These are phyloP conservation scores for Ambrosiella cleistominuta DNA, from an alignment of 2,329 filamentous ascomycete genomes.

Conservation along the genomic window DNA sequence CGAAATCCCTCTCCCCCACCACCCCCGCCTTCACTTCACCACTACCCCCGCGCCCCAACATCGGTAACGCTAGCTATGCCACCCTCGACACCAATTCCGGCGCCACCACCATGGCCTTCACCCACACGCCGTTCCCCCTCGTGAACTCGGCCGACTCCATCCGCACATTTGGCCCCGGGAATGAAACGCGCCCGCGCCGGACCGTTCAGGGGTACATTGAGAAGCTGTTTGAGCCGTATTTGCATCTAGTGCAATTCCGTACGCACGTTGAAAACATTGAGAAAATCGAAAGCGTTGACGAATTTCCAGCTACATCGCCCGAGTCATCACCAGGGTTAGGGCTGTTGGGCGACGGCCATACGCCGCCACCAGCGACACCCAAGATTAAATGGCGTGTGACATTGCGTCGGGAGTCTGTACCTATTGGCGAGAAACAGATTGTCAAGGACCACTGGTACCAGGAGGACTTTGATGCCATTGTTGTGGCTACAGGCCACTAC, in stretches of 20 bases:
- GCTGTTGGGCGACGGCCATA: not conserved
- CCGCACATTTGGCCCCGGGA: slow-evolving; percentile 1
- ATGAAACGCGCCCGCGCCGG: slow-evolving; percentile 1
- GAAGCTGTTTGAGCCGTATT: slow-evolving; percentile 1
- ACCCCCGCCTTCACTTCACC: not conserved
- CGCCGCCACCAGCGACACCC: not conserved
- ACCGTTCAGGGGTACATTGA: slow-evolving; percentile 1
- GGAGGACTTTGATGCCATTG: slow-evolving; percentile 24
- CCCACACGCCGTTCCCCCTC: slow-evolving; percentile 30
- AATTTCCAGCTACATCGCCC: not conserved
- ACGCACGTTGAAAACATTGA: slow-evolving; percentile 5
- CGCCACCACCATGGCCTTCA: slow-evolving; percentile 36
- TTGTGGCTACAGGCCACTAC: slow-evolving; percentile 26
- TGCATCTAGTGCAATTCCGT: slow-evolving; percentile 1
- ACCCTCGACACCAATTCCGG: slow-evolving; percentile 43
- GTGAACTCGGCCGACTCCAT: slow-evolving; percentile 14
- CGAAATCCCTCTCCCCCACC: not conserved
- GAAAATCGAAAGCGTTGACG: not conserved
- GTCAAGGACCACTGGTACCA: slow-evolving; percentile 24
- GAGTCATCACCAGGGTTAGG: not conserved
- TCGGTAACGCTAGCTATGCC: slow-evolving; percentile 29
- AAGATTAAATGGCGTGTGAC: slow-evolving; percentile 28
- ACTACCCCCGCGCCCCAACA: not conserved
- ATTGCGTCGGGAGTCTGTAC: slow-evolving; percentile 24
- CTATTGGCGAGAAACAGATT: not conserved